These are phyloP conservation scores for Daldinia sp. DNA, from an alignment of 2,329 filamentous ascomycete genomes.

Conservation along the genomic window DNA sequence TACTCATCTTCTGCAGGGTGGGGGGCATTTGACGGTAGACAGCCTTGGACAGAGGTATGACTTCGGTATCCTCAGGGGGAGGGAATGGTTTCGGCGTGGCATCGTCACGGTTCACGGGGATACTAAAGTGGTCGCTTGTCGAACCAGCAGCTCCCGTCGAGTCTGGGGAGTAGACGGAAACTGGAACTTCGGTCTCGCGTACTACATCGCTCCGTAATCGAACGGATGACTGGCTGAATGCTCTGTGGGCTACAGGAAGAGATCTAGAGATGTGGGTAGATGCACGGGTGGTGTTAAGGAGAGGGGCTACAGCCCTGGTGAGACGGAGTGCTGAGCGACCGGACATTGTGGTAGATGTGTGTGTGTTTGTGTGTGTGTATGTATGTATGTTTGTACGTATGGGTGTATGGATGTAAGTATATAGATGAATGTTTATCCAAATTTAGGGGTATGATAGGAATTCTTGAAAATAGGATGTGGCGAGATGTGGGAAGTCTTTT, in stretches of 20 bases:
- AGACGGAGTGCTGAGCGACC: constrained; percentile 50
- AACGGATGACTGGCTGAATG: constrained; percentile 54
- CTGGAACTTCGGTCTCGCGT: constrained; percentile 68
- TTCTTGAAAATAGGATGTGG: constrained; percentile 17
- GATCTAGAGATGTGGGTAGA: constrained; percentile 43
- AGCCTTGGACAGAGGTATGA: constrained; percentile 65
- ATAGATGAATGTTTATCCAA: constrained; percentile 2
- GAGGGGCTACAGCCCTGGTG: constrained; percentile 50
- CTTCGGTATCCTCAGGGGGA: constrained; percentile 60
- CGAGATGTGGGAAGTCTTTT: constrained; percentile 18
- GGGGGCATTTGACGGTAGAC: constrained; percentile 69
- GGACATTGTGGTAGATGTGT: constrained; percentile 47
- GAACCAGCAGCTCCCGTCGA: constrained; percentile 58
- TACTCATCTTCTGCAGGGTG: constrained; percentile 76
- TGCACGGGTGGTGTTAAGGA: constrained; percentile 44
- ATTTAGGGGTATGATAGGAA: constrained; percentile 1
- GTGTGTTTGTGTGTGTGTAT: constrained; percentile 5
- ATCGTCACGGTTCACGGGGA: constrained; percentile 63
- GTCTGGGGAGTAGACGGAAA: constrained; percentile 65
- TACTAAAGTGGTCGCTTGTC: constrained; percentile 65
- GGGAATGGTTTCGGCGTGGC: constrained; percentile 59
- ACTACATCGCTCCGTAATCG: constrained; percentile 64
- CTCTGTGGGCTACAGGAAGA: constrained; percentile 51
- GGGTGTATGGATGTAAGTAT: constrained; percentile 3
- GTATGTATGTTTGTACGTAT: background rate